These are phyloP conservation scores for Dalbergia cochinchinensis DNA, from an alignment of 306 rosid genomes.

Conservation along the genomic window DNA sequence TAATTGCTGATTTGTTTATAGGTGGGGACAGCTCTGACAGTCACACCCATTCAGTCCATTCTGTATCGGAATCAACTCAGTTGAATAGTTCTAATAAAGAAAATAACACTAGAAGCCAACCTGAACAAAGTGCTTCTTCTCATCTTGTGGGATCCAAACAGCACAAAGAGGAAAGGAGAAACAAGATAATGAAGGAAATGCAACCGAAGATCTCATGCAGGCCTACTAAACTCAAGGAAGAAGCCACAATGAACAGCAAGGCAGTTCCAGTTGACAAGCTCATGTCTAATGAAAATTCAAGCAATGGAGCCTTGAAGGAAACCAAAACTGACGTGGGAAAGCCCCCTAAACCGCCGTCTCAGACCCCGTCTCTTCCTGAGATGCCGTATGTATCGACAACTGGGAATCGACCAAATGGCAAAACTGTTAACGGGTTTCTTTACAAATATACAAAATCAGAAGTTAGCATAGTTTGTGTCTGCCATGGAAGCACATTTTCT, in stretches of 20 bases:
- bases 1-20: slow-evolving; percentile 24
- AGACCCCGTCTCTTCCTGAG: slow-evolving; percentile 42
- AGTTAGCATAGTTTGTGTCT: slow-evolving; percentile 81
- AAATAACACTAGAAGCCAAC: slow-evolving; percentile 35
- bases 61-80: slow-evolving; percentile 42
- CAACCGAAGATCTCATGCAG: background rate
- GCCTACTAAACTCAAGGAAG: slow-evolving; percentile 33
- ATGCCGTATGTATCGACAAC: slow-evolving; percentile 84
- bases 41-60: slow-evolving; percentile 61
- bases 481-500: slow-evolving; percentile 87
- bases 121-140: slow-evolving; percentile 56
- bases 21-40: slow-evolving; percentile 64
- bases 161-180: background rate
- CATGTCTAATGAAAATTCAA: background rate
- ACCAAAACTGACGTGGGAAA: slow-evolving; percentile 39
- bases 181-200: slow-evolving; percentile 23
- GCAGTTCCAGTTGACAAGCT: slow-evolving; percentile 36
- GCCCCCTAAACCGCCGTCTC: slow-evolving; percentile 54
- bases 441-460: slow-evolving; percentile 66
- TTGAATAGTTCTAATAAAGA: slow-evolving; percentile 36
- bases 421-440: slow-evolving; percentile 68
- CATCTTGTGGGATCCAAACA: slow-evolving; percentile 13
- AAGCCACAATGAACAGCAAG: slow-evolving; percentile 1
- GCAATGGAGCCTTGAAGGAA: slow-evolving; percentile 32
- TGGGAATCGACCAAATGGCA: slow-evolving; percentile 77